Conservation (phyloP, 805 yeast genomes). For the Ogataea neopini region DNA sequence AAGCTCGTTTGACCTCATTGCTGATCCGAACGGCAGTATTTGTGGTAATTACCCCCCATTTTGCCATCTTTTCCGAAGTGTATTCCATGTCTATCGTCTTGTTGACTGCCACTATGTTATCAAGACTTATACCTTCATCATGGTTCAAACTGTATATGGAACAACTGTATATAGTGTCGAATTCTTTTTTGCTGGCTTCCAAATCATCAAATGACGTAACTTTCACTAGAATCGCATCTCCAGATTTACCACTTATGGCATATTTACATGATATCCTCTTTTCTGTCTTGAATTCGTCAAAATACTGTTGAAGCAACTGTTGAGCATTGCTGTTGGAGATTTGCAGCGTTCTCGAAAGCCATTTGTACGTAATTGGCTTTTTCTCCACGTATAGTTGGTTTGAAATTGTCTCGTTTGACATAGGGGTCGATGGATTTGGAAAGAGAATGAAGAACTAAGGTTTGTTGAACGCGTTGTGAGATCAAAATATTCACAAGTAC, state of each 20-base stretch:
- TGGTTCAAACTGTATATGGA: slow-evolving; percentile 27
- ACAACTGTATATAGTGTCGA: slow-evolving; percentile 19
- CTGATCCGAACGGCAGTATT: slow-evolving; percentile 14
- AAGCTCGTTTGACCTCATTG: slow-evolving; percentile 1
- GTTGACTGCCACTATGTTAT: slow-evolving; percentile 25
- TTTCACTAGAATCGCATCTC: slow-evolving; percentile 16
- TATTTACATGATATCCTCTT: slow-evolving; percentile 16
- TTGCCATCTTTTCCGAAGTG: slow-evolving; percentile 20
- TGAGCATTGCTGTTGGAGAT: slow-evolving; percentile 23
- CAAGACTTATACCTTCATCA: slow-evolving; percentile 17
- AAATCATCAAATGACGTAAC: slow-evolving; percentile 14
- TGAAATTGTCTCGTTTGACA: slow-evolving; percentile 21
- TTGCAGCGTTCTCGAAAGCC: slow-evolving; percentile 24
- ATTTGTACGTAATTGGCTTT: slow-evolving; percentile 29
- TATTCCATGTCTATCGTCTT: slow-evolving; percentile 11
- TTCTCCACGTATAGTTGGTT: slow-evolving; percentile 21
- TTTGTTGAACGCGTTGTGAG: not conserved
- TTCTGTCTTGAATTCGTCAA: slow-evolving; percentile 17
- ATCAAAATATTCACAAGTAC: not conserved
- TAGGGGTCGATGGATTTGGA: not conserved
- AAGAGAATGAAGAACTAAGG: too few relatives aligned
- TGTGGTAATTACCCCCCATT: slow-evolving; percentile 30
- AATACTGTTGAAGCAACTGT: slow-evolving; percentile 25
- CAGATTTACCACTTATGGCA: slow-evolving; percentile 19
- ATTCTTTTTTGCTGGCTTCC: slow-evolving; percentile 19